A percentile compares a stretch with the other conserved stretches of the same genome.
Conservation (phyloP, 2,329 filamentous ascomycete species). For the Colletotrichum nymphaeae region DNA sequence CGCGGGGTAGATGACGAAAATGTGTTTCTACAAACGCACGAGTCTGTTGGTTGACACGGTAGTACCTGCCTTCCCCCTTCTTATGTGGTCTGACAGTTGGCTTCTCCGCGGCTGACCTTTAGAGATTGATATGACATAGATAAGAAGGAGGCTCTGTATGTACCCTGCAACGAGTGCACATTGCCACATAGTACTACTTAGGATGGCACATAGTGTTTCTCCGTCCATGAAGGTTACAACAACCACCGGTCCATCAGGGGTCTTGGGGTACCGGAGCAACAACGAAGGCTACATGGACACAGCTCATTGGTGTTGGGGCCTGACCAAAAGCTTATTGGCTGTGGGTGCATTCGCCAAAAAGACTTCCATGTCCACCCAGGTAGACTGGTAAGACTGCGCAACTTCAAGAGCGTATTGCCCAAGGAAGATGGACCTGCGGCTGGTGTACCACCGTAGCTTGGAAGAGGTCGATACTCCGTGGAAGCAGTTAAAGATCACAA, state of each 20-base stretch:
- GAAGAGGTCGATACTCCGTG: background rate
- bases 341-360: background rate
- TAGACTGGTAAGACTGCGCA: background rate
- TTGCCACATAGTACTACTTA: no score
- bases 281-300: conserved; percentile 11
- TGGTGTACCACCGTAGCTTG: background rate
- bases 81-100: no score
- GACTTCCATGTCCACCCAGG: background rate
- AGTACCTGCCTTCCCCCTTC: background rate
- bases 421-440: background rate
- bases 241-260: background rate
- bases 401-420: background rate
- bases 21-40: background rate
- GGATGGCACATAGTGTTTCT: background rate
- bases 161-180: no score
- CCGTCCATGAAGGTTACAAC: conserved; percentile 7
- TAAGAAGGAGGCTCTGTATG: no score
- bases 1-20: background rate
- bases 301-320: conserved; percentile 3
- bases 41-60: background rate
- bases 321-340: background rate
- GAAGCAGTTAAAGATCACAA: background rate
- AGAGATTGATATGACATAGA: no score
- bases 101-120: no score
- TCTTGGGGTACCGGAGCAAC: conserved; percentile 5